Evolutionary conservation across 1,284 basidiomycete genomes (phyloP).

Genomic region (Trichosporon coremiiforme): DNA sequence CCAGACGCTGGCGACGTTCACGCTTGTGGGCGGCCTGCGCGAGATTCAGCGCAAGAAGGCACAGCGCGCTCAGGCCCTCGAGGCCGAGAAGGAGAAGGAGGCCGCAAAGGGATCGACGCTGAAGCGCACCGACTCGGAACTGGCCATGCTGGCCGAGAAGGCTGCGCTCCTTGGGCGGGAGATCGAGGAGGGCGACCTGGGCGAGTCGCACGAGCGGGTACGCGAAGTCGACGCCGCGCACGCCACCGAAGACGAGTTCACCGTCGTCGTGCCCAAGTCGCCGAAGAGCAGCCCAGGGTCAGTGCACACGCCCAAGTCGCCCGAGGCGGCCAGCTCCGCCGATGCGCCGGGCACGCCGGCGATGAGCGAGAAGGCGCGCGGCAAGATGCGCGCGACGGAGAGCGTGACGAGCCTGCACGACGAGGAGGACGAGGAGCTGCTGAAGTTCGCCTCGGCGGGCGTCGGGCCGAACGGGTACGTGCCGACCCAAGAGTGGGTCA

Average conservation of each 20-base stretch:
- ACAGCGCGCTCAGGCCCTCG: constrained; percentile 61
- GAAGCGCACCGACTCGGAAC: constrained; percentile 46
- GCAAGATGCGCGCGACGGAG: constrained; percentile 71
- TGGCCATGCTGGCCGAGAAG: constrained; percentile 53
- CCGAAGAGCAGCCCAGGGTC: neutral
- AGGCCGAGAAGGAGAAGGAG: constrained; percentile 38
- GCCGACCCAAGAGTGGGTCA: constrained; percentile 91
- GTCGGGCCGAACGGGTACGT: constrained; percentile 85
- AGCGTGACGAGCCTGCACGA: constrained; percentile 50
- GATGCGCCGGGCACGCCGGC: constrained; percentile 35
- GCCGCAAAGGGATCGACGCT: constrained; percentile 13
- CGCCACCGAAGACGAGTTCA: constrained; percentile 1
- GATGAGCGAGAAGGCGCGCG: constrained; percentile 78
- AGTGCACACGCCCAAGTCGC: neutral
- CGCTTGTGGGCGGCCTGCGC: constrained; percentile 74
- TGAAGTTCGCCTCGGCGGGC: constrained; percentile 66
- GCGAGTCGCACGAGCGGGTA: constrained; percentile 16
- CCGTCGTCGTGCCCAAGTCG: constrained; percentile 17
- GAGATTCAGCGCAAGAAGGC: constrained; percentile 76
- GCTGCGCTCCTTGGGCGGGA: constrained; percentile 47
- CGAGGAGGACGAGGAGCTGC: constrained; percentile 64
- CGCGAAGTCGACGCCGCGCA: neutral
- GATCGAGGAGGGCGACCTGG: constrained; percentile 37
- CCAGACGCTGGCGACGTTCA: constrained; percentile 85
- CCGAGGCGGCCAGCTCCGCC: neutral